These are phyloP conservation scores for Arabis hirsuta DNA, from an alignment of 345 rosid genomes.

Conservation along the genomic window DNA sequence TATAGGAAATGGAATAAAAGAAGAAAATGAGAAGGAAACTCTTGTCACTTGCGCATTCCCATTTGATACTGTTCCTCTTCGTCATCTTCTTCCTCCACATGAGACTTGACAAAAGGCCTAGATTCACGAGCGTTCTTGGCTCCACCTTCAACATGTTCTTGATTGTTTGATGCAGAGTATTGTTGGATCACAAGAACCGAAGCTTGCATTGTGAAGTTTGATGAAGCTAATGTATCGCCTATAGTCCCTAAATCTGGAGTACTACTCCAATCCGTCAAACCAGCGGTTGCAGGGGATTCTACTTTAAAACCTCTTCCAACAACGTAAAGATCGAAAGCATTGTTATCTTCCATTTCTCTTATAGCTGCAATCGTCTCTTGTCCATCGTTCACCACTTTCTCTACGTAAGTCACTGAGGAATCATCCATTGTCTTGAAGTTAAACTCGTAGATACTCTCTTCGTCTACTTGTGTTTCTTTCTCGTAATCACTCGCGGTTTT, in stretches of 20 bases:
- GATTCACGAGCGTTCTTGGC: conserved; percentile 14
- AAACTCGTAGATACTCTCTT: conserved; percentile 53
- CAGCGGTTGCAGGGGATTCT: conserved; percentile 44
- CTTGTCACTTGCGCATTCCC: conserved; percentile 26
- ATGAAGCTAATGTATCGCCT: conserved; percentile 56
- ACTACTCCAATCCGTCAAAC: conserved; percentile 53
- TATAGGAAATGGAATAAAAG: background rate
- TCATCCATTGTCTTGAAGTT: conserved; percentile 47
- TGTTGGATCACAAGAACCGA: conserved; percentile 72
- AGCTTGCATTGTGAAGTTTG: conserved; percentile 51
- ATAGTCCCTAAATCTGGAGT: conserved; percentile 61
- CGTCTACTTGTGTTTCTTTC: conserved; percentile 44
- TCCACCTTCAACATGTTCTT: conserved; percentile 9
- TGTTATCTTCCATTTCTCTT: conserved; percentile 42
- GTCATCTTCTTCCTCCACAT: conserved; percentile 25
- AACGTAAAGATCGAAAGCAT: conserved; percentile 50
- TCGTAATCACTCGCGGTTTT: background rate
- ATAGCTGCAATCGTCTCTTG: conserved; percentile 46
- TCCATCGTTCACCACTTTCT: conserved; percentile 51
- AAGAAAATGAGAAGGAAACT: background rate
- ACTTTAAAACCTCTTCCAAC: conserved; percentile 57
- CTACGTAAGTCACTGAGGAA: conserved; percentile 39
- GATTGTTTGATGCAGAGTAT: conserved; percentile 30
- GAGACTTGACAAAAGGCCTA: conserved; percentile 17
- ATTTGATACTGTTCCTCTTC: conserved; percentile 21